A percentile compares a stretch with the other conserved stretches of the same genome.
Evolutionary conservation across 352 stramenopile species (phyloP).

Genomic region (Phytophthora sp.): DNA sequence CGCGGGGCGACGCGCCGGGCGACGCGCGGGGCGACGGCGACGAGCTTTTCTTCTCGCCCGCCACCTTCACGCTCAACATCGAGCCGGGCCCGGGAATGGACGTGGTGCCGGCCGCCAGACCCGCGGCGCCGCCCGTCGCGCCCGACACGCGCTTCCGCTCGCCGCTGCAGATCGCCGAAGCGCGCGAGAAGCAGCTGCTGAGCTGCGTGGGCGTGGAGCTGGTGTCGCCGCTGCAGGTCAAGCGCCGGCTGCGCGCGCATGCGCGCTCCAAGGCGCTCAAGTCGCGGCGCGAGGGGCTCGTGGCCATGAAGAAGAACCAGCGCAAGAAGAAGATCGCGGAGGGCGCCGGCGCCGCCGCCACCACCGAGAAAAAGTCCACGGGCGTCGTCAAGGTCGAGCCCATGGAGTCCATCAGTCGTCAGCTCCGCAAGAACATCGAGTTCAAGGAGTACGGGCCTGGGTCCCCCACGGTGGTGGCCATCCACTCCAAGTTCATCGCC

Average conservation of each 20-base stretch:
- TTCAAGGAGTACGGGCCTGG: constrained; percentile 91
- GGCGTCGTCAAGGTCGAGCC: constrained; percentile 90
- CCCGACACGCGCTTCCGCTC: constrained; percentile 54
- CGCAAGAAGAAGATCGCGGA: constrained; percentile 62
- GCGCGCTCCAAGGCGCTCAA: constrained; percentile 63
- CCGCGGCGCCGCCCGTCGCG: constrained; percentile 3
- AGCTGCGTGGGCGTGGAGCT: constrained; percentile 85
- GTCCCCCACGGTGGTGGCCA: constrained; percentile 92
- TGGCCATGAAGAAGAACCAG: constrained; percentile 44
- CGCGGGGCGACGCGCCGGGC: too few relatives aligned
- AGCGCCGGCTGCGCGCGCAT: constrained; percentile 71
- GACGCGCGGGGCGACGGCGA: constrained; percentile 40
- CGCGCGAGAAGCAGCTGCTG: constrained; percentile 79
- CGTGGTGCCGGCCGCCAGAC: constrained; percentile 33
- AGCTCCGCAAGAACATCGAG: constrained; percentile 92
- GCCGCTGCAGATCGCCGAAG: constrained; percentile 79
- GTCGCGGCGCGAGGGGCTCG: constrained; percentile 37
- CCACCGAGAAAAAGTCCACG: constrained; percentile 59
- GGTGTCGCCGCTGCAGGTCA: constrained; percentile 84
- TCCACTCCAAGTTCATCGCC: constrained; percentile 97
- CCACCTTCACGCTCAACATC: constrained; percentile 69
- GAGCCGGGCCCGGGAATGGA: constrained; percentile 78
- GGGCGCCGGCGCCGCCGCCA: constrained; percentile 18
- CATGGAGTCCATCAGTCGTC: constrained; percentile 90
- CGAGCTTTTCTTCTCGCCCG: constrained; percentile 77